Evolutionary conservation across 257 asterid genomes (phyloP).

Genomic region (Mentha longifolia): DNA sequence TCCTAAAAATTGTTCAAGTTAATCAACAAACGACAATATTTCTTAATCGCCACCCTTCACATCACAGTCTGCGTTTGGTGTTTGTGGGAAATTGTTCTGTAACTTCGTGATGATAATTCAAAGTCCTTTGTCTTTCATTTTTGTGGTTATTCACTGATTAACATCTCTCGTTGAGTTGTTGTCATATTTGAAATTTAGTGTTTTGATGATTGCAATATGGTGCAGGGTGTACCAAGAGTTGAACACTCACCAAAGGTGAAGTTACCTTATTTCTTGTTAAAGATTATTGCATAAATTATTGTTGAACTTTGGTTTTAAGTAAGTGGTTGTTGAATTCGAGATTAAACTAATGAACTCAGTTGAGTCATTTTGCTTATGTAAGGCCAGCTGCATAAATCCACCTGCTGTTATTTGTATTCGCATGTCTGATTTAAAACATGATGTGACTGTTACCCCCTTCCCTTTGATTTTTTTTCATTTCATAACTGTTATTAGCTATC

Average conservation of each 20-base stretch:
- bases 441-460: background rate
- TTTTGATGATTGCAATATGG: constrained; percentile 30
- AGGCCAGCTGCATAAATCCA: background rate
- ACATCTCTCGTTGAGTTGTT: background rate
- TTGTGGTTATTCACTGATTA: constrained; percentile 9
- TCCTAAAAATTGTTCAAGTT: constrained; percentile 6
- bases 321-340: background rate
- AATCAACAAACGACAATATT: background rate
- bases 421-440: background rate
- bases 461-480: background rate
- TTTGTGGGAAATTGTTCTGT: constrained; percentile 13
- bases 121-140: constrained; percentile 9
- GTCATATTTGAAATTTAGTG: constrained; percentile 1
- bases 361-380: constrained; percentile 6
- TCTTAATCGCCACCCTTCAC: background rate
- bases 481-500: background rate
- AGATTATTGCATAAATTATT: background rate
- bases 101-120: background rate
- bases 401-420: background rate
- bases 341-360: background rate
- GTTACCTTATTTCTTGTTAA: constrained; percentile 2
- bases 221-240: constrained; percentile 59
- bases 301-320: constrained; percentile 4
- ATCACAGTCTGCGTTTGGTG: background rate
- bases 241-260: constrained; percentile 60